Percentiles rank a stretch among this genome's conserved stretches.
These are phyloP conservation scores for Pleurotus eryngii DNA, from an alignment of 768 basidiomycete genomes.

Conservation along the genomic window DNA sequence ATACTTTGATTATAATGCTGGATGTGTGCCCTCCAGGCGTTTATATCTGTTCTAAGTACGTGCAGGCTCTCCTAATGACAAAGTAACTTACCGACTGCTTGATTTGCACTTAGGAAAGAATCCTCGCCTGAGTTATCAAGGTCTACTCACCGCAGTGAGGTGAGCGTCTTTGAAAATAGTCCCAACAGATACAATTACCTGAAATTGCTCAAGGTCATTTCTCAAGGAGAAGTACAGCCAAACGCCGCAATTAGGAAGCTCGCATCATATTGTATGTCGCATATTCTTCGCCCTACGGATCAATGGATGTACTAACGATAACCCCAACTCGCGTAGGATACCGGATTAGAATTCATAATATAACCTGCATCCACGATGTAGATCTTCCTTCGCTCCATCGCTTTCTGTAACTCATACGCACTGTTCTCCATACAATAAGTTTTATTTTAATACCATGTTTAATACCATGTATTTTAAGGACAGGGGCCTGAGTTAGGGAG, in stretches of 20 bases:
- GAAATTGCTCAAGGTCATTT: slow-evolving; percentile 37
- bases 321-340: neutral
- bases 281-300: neutral
- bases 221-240: slow-evolving; percentile 61
- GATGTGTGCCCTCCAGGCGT: neutral
- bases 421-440: no score
- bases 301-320: neutral
- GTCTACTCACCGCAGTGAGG: slow-evolving; percentile 57
- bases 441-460: no score
- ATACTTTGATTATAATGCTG: slow-evolving; percentile 42
- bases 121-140: slow-evolving; percentile 62
- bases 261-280: slow-evolving; percentile 57
- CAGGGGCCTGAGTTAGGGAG: no score
- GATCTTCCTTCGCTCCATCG: neutral
- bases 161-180: slow-evolving; percentile 18
- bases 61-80: no score
- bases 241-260: slow-evolving; percentile 71
- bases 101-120: slow-evolving; percentile 31
- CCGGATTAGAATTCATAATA: neutral
- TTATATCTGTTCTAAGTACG: neutral
- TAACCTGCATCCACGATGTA: neutral
- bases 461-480: no score
- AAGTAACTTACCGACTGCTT: no score
- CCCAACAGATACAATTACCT: neutral
- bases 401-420: no score